These are phyloP conservation scores for Aspergillus aculeatus DNA, from an alignment of 2,329 filamentous ascomycete species.

Conservation along the genomic window DNA sequence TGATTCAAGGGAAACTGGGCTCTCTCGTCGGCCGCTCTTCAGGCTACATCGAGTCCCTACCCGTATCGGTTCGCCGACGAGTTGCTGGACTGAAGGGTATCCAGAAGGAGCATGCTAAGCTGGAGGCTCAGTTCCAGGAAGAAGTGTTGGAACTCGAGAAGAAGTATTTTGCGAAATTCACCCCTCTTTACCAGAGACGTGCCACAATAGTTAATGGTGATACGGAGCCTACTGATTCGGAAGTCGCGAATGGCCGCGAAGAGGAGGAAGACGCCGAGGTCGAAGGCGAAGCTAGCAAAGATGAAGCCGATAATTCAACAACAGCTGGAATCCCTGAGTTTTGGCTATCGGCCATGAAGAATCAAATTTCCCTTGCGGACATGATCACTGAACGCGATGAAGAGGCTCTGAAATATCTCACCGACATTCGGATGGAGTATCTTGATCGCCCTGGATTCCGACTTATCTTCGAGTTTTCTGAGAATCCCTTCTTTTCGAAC, in stretches of 20 bases:
- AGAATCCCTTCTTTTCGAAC: conserved; percentile 97
- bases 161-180: conserved; percentile 99
- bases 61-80: conserved; percentile 82
- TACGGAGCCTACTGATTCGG: conserved; percentile 79
- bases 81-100: conserved; percentile 95
- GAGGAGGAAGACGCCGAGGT: conserved; percentile 66
- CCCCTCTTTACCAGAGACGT: conserved; percentile 93
- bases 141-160: conserved; percentile 98
- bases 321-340: conserved; percentile 92
- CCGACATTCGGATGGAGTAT: conserved; percentile 98
- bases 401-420: conserved; percentile 82
- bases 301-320: conserved; percentile 45
- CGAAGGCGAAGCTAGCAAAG: conserved; percentile 53
- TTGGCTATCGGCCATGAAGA: conserved; percentile 99
- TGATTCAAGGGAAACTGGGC: conserved; percentile 97
- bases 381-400: conserved; percentile 99
- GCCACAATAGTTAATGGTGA: conserved; percentile 86
- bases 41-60: conserved; percentile 96
- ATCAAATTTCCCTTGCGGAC: conserved; percentile 93
- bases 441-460: conserved; percentile 97
- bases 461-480: conserved; percentile 92
- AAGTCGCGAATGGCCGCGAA: conserved; percentile 82
- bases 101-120: conserved; percentile 97
- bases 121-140: conserved; percentile 97
- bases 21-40: conserved; percentile 92